Evolutionary conservation across 2,329 filamentous ascomycete genomes (phyloP).

Genomic region (Trichoderma hamatum): DNA sequence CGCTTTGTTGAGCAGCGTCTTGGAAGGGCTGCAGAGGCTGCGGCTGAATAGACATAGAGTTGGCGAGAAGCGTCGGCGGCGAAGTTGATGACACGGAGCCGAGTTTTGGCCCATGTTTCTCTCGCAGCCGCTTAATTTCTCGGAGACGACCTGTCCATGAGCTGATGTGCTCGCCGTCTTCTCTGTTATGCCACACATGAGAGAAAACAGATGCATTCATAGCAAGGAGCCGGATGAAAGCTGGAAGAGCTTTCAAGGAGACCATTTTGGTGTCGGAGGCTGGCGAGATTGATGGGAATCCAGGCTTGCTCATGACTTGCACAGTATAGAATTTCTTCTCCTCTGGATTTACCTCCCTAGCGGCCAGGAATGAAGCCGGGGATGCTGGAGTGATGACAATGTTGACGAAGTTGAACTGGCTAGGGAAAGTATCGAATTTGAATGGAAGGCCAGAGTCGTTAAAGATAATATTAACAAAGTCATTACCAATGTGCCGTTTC

Average conservation of each 20-base stretch:
- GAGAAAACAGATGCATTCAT: slow-evolving; percentile 94
- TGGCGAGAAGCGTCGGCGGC: slow-evolving; percentile 38
- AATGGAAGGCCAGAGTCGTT: slow-evolving; percentile 94
- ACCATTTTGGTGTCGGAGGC: slow-evolving; percentile 89
- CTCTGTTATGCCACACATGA: slow-evolving; percentile 79
- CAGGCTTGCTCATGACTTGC: slow-evolving; percentile 82
- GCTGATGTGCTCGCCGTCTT: slow-evolving; percentile 80
- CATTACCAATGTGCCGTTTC: slow-evolving; percentile 95
- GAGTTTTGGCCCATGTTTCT: slow-evolving; percentile 60
- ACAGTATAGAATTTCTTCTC: slow-evolving; percentile 77
- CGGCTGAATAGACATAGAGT: slow-evolving; percentile 29
- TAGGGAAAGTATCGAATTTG: slow-evolving; percentile 87
- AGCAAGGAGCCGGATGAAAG: slow-evolving; percentile 84
- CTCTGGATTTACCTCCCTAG: slow-evolving; percentile 49
- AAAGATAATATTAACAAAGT: slow-evolving; percentile 97
- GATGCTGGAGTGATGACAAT: slow-evolving; percentile 93
- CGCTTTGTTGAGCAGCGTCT: slow-evolving; percentile 45
- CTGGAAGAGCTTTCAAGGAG: slow-evolving; percentile 76
- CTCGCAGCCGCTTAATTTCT: slow-evolving; percentile 80
- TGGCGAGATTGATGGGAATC: slow-evolving; percentile 89
- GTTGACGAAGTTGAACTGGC: slow-evolving; percentile 94
- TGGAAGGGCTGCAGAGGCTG: slow-evolving; percentile 30
- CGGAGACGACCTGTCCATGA: slow-evolving; percentile 87
- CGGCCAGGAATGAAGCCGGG: slow-evolving; percentile 72
- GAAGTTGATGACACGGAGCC: slow-evolving; percentile 35